Evolutionary conservation across 2,329 filamentous ascomycete genomes (phyloP).

Genomic region (Calonectria multiphialidica): DNA sequence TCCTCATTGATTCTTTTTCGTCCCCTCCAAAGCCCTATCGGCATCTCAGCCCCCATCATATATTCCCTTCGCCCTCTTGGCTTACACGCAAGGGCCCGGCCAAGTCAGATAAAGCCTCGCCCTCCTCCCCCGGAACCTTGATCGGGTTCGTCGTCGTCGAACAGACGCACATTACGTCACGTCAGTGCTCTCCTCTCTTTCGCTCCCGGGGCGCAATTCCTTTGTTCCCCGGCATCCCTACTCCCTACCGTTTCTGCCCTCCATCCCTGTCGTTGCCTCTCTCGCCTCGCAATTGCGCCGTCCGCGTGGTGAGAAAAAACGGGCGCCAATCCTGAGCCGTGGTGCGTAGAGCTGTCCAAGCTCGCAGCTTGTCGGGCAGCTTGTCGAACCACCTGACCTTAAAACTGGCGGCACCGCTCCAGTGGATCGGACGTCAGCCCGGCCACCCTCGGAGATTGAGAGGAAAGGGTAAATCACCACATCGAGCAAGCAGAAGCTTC

Average conservation of each 20-base stretch:
- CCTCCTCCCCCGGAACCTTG: neutral
- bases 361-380: slow-evolving; percentile 31
- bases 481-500: slow-evolving; percentile 7
- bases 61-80: neutral
- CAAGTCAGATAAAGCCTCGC: neutral
- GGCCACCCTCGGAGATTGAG: slow-evolving; percentile 38
- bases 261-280: neutral
- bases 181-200: slow-evolving; percentile 31
- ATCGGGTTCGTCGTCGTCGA: slow-evolving; percentile 14
- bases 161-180: slow-evolving; percentile 42
- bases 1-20: neutral
- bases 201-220: slow-evolving; percentile 30
- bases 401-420: slow-evolving; percentile 39
- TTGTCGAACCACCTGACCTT: slow-evolving; percentile 39
- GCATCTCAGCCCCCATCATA: neutral
- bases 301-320: slow-evolving; percentile 2
- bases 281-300: slow-evolving; percentile 20
- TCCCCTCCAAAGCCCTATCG: slow-evolving; percentile 10
- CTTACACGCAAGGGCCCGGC: neutral
- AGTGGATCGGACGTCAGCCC: slow-evolving; percentile 23
- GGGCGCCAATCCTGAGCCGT: slow-evolving; percentile 31
- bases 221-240: slow-evolving; percentile 33
- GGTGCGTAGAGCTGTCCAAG: slow-evolving; percentile 41
- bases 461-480: slow-evolving; percentile 17
- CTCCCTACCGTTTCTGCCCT: slow-evolving; percentile 19